Evolutionary conservation across 78 protist species (phyloP), one percentile per base, ranked within the genome.

Genomic region (Protostelium mycophagum): DNA sequence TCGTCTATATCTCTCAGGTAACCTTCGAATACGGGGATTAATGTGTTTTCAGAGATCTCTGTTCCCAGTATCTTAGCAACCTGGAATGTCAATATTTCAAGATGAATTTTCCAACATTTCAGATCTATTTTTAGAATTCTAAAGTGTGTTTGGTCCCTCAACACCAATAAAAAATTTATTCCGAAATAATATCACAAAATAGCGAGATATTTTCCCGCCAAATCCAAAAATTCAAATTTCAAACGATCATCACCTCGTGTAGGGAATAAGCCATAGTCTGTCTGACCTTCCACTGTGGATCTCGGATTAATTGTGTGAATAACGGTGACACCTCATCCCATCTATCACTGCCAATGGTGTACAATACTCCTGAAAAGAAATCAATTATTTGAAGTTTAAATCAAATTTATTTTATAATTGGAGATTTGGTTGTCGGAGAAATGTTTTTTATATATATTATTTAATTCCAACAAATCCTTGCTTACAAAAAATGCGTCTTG

Each of bases 1-100:
- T 93, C 95, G 85, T 94, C 96, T 28, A 94, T 83, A 86, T 94
- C 96, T 1, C 37, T 35, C 35, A 94, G 86, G 51, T 90, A 88
- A 36, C 16, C 1, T 37, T 91, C 94, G 31, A 94, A 85, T 5
- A 37, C 91, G 25, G 89, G 89, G 29, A 91, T 10, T 35, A 94
- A 83, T 1, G 23, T 1, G 28, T 10, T 0, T 87, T 88, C 96
- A 83, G 91, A 0, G 31, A 83, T 16, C 25, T 92, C 94, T 1
- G 88, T 36, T 28, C 94, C 94, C 28, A 94, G 35, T 36, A 91
- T 0, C 28, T 0, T 5, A 1, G 94, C 93, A 34, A 94, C 0
- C 73, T 51, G n/a, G n/a, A n/a, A n/a, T n/a, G n/a, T n/a, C n/a
- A n/a, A n/a, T n/a, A n/a, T n/a, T n/a, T n/a, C n/a, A n/a, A n/a